Evolutionary conservation across 257 asterid genomes (phyloP).

Genomic region (Jacaranda copaia): DNA sequence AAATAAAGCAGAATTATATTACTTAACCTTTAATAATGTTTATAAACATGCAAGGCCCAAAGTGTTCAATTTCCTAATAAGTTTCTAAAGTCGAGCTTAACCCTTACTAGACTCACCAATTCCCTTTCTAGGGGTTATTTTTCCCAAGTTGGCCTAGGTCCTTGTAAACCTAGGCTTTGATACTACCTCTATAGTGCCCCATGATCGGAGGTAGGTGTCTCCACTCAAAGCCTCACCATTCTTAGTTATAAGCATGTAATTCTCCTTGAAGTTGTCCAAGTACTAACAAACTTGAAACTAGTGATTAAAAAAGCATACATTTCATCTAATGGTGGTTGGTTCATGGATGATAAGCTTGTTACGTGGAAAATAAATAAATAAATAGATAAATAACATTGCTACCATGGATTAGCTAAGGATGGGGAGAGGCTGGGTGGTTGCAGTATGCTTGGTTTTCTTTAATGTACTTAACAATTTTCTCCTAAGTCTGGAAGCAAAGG

Average conservation of each 20-base stretch:
- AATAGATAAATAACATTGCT: constrained; percentile 11
- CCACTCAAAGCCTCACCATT: too few species aligned
- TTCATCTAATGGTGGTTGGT: constrained; percentile 91
- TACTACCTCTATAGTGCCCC: too few species aligned
- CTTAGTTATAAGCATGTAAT: constrained; percentile 78
- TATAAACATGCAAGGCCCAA: too few species aligned
- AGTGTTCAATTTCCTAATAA: too few species aligned
- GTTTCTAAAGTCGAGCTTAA: too few species aligned
- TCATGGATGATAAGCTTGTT: constrained; percentile 73
- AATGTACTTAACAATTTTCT: constrained; percentile 25
- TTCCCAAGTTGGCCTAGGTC: too few species aligned
- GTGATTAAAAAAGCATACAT: constrained; percentile 81
- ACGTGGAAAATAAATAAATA: neutral
- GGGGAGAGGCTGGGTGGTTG: neutral
- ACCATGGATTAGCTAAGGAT: neutral
- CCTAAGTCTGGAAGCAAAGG: constrained; percentile 14
- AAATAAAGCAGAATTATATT: too few species aligned
- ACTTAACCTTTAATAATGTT: too few species aligned
- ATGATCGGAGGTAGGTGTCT: too few species aligned
- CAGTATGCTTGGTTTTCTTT: constrained; percentile 23
- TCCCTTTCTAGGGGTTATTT: too few species aligned
- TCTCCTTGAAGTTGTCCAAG: constrained; percentile 79
- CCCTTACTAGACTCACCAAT: too few species aligned
- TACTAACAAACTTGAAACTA: constrained; percentile 77
- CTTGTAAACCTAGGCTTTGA: too few species aligned